Evolutionary conservation across 2,329 filamentous ascomycete genomes (phyloP), one percentile per base, ranked within the genome.

Genomic region (Botrytis porri): DNA sequence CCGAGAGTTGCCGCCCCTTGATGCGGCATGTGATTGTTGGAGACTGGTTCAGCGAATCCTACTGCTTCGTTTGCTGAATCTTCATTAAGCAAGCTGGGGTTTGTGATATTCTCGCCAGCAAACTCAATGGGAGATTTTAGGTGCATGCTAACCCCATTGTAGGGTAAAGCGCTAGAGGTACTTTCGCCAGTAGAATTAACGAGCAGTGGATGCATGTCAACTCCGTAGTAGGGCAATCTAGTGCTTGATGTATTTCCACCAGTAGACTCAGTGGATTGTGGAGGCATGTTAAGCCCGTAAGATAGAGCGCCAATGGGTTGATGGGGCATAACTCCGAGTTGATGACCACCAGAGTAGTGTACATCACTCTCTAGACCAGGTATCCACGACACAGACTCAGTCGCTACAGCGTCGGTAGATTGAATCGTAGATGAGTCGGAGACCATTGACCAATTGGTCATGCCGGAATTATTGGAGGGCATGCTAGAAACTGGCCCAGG

Each of bases 271-370:
- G 25, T 25, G 14, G 43, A 20, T 14, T 37, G 32, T 37, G 22
- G 14, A 63, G 25, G 16, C n/a, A 43, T 43, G 14, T 20, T 2
- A 63, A 29, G 4, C n/a, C 39, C 25, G 16, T 43, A 43, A 9
- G 35, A 3, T 18, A 57, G n/a, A 57, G n/a, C 51, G 51, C 14
- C 14, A 41, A 62, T 18, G 35, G 37, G 35, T n/a, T 39, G 35
- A n/a, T 6, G 16, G 2, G 25, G 22, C 6, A n/a, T 3, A 3
- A 8, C 3, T 16, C 25, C 12, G 14, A n/a, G 14, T n/a, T 8
- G 35, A 10, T 61, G 5, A 22, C 12, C 35, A 35, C 22, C 16
- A 39, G 9, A 4, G 12, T 16, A 22, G 25, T 35, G 59, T 25
- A 29, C 10, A 6, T 14, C 51, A 57, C 5, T 14, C n/a, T 57